Percentiles rank a stretch among this genome's conserved stretches.
These are phyloP conservation scores for Solanum habrochaites DNA, from an alignment of 257 asterid genomes.

Conservation along the genomic window DNA sequence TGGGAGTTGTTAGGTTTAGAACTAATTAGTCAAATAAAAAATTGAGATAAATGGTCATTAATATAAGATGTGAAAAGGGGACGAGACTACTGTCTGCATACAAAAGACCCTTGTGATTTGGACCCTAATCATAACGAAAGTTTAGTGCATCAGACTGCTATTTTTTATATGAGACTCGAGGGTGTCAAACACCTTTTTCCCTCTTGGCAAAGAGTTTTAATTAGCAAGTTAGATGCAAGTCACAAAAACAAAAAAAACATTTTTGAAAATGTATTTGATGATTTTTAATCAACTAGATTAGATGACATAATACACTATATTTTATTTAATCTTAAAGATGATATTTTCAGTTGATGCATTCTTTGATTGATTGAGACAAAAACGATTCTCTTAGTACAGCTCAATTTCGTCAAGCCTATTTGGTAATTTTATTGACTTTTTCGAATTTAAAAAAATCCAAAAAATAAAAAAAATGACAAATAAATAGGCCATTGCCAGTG, in stretches of 20 bases:
- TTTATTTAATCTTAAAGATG: not conserved
- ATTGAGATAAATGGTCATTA: not conserved
- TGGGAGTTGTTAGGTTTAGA: not conserved
- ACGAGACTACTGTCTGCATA: too few species aligned
- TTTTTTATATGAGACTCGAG: not conserved
- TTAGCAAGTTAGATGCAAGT: not conserved
- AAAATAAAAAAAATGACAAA: too few species aligned
- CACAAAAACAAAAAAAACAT: not conserved
- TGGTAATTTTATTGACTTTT: not conserved
- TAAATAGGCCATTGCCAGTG: not conserved
- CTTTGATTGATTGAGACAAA: not conserved
- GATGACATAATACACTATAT: not conserved
- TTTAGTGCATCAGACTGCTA: not conserved
- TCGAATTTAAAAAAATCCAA: not conserved
- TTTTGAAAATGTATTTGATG: not conserved
- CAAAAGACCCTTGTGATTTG: not conserved
- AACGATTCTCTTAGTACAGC: not conserved
- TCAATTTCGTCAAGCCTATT: not conserved
- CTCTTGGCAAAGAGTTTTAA: not conserved
- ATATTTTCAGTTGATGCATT: not conserved
- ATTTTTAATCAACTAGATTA: not conserved
- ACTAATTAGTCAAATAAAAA: not conserved
- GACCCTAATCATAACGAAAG: accelerated
- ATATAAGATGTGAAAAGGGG: not conserved
- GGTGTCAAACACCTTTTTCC: not conserved